Conservation (phyloP, 441 rosid species). For the Heliophila coronopifolia region DNA sequence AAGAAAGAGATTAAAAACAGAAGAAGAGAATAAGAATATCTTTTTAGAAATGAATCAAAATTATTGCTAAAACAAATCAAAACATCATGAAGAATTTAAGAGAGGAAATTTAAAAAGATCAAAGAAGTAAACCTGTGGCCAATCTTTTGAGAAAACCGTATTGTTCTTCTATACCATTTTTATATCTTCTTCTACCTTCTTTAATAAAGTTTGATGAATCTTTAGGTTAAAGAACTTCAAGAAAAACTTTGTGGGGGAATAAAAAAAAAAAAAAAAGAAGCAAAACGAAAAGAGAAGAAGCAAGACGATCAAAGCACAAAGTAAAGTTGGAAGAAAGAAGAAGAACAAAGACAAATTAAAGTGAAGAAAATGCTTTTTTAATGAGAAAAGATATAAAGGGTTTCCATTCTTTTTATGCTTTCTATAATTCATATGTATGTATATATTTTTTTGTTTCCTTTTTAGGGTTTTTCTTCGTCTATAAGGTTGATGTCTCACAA, state of each 20-base stretch:
- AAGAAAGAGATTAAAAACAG: slow-evolving; percentile 17
- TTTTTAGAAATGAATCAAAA: slow-evolving; percentile 25
- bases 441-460: slow-evolving; percentile 5
- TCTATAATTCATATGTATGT: background rate
- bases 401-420: slow-evolving; percentile 22
- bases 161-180: slow-evolving; percentile 27
- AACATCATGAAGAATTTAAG: slow-evolving; percentile 24
- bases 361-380: slow-evolving; percentile 21
- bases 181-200: slow-evolving; percentile 19
- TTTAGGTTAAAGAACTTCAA: slow-evolving; percentile 24
- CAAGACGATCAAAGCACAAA: slow-evolving; percentile 25
- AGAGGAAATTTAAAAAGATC: slow-evolving; percentile 14
- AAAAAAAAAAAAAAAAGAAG: slow-evolving; percentile 14
- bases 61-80: slow-evolving; percentile 25
- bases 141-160: slow-evolving; percentile 28
- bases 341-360: slow-evolving; percentile 28
- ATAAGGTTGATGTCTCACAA: slow-evolving; percentile 23
- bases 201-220: slow-evolving; percentile 35
- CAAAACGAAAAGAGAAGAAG: slow-evolving; percentile 16
- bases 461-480: slow-evolving; percentile 34
- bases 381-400: slow-evolving; percentile 21
- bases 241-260: slow-evolving; percentile 27
- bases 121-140: slow-evolving; percentile 32
- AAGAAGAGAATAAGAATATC: slow-evolving; percentile 30
- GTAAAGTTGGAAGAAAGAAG: slow-evolving; percentile 29